phyloP scores from a whole-genome alignment of 371 early-diverging fungal species.

The Mucor racemosus region DNA sequence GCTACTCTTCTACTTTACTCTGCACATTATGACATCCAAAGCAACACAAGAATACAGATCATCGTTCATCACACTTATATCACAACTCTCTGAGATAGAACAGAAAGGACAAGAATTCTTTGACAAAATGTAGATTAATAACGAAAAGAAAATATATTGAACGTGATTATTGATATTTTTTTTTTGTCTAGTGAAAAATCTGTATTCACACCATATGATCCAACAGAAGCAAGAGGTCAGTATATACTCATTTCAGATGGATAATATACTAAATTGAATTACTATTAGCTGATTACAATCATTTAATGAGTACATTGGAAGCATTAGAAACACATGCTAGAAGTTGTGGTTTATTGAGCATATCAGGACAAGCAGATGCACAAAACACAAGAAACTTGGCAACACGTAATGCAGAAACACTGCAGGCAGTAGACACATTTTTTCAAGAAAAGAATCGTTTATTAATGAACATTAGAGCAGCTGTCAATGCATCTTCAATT shows the following conservation, averaged over 20 bases:
- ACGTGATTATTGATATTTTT: neutral
- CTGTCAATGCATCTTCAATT: slow-evolving; percentile 32
- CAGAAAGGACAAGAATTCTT: slow-evolving; percentile 50
- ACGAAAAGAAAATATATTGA: neutral
- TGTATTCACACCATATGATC: slow-evolving; percentile 39
- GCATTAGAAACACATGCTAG: slow-evolving; percentile 44
- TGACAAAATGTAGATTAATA: slow-evolving; percentile 44
- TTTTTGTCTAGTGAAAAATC: slow-evolving; percentile 40
- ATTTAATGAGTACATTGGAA: slow-evolving; percentile 35
- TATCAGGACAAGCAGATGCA: slow-evolving; percentile 40
- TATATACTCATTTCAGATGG: no score
- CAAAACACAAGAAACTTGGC: slow-evolving; percentile 39
- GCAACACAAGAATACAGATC: slow-evolving; percentile 54
- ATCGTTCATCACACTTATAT: slow-evolving; percentile 48
- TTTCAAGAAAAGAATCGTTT: slow-evolving; percentile 49
- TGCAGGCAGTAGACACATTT: slow-evolving; percentile 43
- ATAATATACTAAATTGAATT: neutral
- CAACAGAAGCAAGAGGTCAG: slow-evolving; percentile 38
- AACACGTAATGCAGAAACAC: slow-evolving; percentile 47
- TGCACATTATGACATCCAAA: slow-evolving; percentile 41
- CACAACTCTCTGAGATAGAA: slow-evolving; percentile 50
- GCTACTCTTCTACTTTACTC: neutral
- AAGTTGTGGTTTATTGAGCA: slow-evolving; percentile 46
- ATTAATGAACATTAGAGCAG: slow-evolving; percentile 47
- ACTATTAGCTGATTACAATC: slow-evolving; percentile 43